Evolutionary conservation across 108 stramenopile genomes (phyloP).

Genomic region (Fistulifera pelliculosa): DNA sequence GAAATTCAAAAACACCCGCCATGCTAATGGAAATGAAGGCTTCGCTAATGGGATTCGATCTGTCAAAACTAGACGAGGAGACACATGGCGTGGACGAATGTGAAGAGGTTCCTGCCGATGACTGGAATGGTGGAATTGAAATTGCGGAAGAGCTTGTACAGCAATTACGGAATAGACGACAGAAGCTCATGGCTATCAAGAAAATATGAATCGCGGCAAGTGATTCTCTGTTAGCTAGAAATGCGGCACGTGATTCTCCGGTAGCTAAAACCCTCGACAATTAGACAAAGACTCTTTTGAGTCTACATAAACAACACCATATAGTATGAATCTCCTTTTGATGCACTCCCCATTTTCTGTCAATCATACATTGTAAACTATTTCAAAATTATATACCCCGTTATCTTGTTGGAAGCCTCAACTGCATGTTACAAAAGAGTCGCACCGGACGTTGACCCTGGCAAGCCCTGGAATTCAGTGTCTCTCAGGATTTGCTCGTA

Average conservation of each 20-base stretch:
- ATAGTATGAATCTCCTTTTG: no score
- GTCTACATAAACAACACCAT: no score
- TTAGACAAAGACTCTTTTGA: no score
- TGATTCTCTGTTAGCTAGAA: no score
- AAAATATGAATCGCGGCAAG: no score
- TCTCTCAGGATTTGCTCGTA: slow-evolving; percentile 72
- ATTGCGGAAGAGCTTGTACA: slow-evolving; percentile 28
- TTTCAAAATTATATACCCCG: background rate
- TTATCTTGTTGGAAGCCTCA: background rate
- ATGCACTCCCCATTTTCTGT: background rate
- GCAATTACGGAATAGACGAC: slow-evolving; percentile 15
- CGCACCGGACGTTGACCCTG: slow-evolving; percentile 28
- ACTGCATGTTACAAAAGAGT: background rate
- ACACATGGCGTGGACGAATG: background rate
- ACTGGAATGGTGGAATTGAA: slow-evolving; percentile 22
- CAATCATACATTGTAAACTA: background rate
- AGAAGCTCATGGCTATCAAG: background rate
- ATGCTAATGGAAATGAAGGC: slow-evolving; percentile 18
- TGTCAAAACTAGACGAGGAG: background rate
- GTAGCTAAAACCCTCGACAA: no score
- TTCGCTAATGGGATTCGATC: background rate
- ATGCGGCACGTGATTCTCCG: no score
- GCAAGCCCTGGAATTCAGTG: slow-evolving; percentile 55
- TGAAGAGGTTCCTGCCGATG: slow-evolving; percentile 2
- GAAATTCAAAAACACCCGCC: slow-evolving; percentile 30